Percentiles rank a stretch among this genome's conserved stretches.
These are phyloP conservation scores for Alternaria sp. DNA, from an alignment of 2,329 filamentous ascomycete genomes.

Conservation along the genomic window DNA sequence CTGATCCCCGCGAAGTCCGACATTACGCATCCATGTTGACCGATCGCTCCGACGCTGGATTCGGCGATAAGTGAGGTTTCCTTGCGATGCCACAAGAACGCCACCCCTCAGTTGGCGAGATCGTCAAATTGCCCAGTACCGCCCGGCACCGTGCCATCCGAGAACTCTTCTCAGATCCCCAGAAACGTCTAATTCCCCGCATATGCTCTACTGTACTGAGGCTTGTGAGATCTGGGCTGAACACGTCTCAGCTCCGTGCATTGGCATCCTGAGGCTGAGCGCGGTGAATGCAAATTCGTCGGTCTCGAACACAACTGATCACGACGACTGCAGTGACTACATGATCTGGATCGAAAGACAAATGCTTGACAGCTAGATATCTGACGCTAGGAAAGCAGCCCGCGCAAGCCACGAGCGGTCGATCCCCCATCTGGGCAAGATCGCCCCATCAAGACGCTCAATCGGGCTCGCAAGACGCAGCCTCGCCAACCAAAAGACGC, in stretches of 20 bases:
- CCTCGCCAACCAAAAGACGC: constrained; percentile 35
- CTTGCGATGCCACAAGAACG: constrained; percentile 1
- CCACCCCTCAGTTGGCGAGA: constrained; percentile 6
- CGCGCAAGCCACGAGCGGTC: constrained; percentile 31
- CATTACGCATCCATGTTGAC: not conserved
- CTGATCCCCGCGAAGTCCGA: constrained; percentile 4
- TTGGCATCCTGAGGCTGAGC: not conserved
- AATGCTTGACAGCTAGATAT: constrained; percentile 23
- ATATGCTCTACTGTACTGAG: not conserved
- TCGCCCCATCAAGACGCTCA: constrained; percentile 22
- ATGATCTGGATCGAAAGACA: constrained; percentile 10
- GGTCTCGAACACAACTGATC: not conserved
- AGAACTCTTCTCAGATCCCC: not conserved
- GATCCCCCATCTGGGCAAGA: constrained; percentile 17
- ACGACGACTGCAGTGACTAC: constrained; percentile 9
- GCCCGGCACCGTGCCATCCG: constrained; percentile 10
- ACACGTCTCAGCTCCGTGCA: not conserved
- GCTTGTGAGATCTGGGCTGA: not conserved
- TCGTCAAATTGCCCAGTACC: constrained; percentile 9
- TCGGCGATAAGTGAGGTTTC: not conserved
- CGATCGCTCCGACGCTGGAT: not conserved
- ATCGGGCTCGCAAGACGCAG: constrained; percentile 24
- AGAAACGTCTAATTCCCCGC: not conserved
- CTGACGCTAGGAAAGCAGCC: constrained; percentile 21
- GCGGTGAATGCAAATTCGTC: not conserved